phyloP scores from a whole-genome alignment of 345 rosid genomes.

The Bretschneidera sinensis region DNA sequence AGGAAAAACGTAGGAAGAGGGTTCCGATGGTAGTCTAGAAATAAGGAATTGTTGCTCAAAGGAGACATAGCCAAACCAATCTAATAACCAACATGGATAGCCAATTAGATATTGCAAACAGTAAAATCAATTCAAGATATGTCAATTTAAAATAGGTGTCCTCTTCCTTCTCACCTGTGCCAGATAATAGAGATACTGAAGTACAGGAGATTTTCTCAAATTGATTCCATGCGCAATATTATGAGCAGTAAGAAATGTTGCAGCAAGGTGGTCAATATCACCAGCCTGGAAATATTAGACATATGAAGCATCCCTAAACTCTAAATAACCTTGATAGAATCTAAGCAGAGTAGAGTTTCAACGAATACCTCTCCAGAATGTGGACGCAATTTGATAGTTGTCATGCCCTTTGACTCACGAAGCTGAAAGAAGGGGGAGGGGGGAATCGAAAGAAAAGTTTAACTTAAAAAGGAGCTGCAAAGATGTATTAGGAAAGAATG shows the following conservation, averaged over 20 bases:
- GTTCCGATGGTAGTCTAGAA: slow-evolving; percentile 92
- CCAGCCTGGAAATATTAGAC: slow-evolving; percentile 69
- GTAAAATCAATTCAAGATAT: slow-evolving; percentile 5
- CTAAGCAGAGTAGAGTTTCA: background rate
- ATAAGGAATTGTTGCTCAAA: slow-evolving; percentile 95
- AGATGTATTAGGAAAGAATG: background rate
- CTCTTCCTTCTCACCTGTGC: slow-evolving; percentile 61
- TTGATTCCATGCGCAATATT: slow-evolving; percentile 98
- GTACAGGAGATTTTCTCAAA: slow-evolving; percentile 98
- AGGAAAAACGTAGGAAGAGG: slow-evolving; percentile 90
- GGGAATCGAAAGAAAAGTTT: background rate
- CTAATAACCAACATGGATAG: slow-evolving; percentile 38
- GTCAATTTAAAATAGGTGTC: background rate
- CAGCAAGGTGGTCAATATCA: slow-evolving; percentile 98
- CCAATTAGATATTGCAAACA: slow-evolving; percentile 15
- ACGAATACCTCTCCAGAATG: slow-evolving; percentile 91
- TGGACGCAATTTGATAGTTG: slow-evolving; percentile 90
- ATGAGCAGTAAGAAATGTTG: slow-evolving; percentile 88
- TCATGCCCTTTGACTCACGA: slow-evolving; percentile 98
- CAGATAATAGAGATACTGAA: slow-evolving; percentile 93
- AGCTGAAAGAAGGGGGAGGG: slow-evolving; percentile 46
- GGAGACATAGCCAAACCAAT: slow-evolving; percentile 99
- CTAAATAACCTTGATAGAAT: background rate
- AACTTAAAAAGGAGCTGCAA: slow-evolving; percentile 4
- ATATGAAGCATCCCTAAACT: slow-evolving; percentile 12